Evolutionary conservation across 1,139 yeast species (phyloP).

Genomic region (Pichia norvegensis): DNA sequence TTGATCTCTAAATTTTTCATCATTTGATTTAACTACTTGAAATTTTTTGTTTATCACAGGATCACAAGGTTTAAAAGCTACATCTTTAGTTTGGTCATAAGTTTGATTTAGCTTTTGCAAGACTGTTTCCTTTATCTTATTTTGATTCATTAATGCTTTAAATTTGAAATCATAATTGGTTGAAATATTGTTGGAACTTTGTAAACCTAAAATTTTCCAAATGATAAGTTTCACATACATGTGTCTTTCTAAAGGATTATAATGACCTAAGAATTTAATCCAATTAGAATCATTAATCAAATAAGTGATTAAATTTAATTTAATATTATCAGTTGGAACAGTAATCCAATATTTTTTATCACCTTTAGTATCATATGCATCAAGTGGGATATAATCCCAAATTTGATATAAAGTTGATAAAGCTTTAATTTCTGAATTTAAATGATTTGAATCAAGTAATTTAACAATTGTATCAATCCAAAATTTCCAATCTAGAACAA

Average conservation of each 20-base stretch:
- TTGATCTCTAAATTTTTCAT: slow-evolving; percentile 23
- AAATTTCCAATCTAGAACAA: slow-evolving; percentile 57
- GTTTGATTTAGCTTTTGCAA: slow-evolving; percentile 14
- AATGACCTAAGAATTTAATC: slow-evolving; percentile 58
- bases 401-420: slow-evolving; percentile 62
- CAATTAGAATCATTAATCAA: slow-evolving; percentile 43
- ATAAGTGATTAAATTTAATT: slow-evolving; percentile 47
- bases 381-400: slow-evolving; percentile 64
- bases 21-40: slow-evolving; percentile 35
- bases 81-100: slow-evolving; percentile 15
- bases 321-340: slow-evolving; percentile 33
- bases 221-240: slow-evolving; percentile 60
- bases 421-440: slow-evolving; percentile 54
- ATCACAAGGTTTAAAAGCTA: slow-evolving; percentile 36
- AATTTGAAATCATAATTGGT: slow-evolving; percentile 3
- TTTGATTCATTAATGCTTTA: slow-evolving; percentile 2
- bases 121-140: slow-evolving; percentile 8
- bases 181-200: slow-evolving; percentile 11
- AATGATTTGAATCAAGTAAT: slow-evolving; percentile 56
- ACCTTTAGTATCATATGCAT: slow-evolving; percentile 11
- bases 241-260: slow-evolving; percentile 70
- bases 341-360: slow-evolving; percentile 24
- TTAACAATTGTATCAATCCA: slow-evolving; percentile 59
- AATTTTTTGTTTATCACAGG: slow-evolving; percentile 48
- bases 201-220: slow-evolving; percentile 44